Evolutionary conservation across 495 filamentous ascomycete species (phyloP).

Genomic region (Letharia lupina): DNA sequence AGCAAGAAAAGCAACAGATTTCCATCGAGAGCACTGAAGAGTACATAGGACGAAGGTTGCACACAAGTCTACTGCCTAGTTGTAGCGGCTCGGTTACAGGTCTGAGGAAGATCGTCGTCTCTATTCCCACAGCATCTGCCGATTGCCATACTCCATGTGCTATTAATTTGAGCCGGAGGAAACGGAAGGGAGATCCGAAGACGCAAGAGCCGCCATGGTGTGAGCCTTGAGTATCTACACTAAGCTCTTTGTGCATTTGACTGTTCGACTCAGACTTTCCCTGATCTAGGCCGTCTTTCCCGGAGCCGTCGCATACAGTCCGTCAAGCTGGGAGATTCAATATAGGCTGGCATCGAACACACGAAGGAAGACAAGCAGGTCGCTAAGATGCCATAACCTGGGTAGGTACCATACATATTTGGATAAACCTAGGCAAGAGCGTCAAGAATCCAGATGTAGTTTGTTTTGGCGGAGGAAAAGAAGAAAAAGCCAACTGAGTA

Average conservation of each 20-base stretch:
- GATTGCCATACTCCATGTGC: no score
- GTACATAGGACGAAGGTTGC: neutral
- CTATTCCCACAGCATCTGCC: neutral
- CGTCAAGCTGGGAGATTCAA: neutral
- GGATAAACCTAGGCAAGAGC: neutral
- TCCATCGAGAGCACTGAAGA: neutral
- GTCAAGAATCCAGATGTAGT: neutral
- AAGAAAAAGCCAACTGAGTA: neutral
- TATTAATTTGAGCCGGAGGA: neutral
- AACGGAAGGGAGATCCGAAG: neutral
- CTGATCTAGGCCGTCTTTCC: neutral
- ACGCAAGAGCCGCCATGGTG: neutral
- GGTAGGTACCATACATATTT: neutral
- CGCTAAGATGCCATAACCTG: neutral
- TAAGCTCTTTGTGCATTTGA: neutral
- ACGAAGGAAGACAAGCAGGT: neutral
- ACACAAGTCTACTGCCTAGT: neutral
- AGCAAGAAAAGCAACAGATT: neutral
- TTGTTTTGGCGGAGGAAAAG: neutral
- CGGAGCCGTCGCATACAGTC: neutral
- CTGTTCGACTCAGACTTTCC: neutral
- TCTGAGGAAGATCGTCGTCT: neutral
- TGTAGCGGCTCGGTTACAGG: neutral
- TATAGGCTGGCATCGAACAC: neutral
- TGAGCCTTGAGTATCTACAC: neutral